Base-by-base conservation (phyloP, 495 filamentous ascomycete genomes). In the Penicillium diatomitis region DNA sequence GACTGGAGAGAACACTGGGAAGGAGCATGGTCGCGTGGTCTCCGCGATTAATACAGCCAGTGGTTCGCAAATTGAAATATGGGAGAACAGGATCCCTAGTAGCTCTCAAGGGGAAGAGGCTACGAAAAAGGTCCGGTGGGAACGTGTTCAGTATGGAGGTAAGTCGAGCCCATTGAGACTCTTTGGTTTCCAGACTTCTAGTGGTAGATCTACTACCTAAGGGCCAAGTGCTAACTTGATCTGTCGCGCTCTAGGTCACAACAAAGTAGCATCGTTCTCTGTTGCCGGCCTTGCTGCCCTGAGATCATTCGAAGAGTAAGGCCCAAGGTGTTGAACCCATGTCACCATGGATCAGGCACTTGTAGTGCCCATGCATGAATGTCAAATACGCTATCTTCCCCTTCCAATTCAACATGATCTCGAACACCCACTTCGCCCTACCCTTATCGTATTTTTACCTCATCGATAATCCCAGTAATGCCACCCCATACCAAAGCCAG, bases 251-350 rank as follows among this genome's bases (percentile, higher is more conserved):
- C 12, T 52, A 66, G 75, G 74, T 6, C 76, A 79, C 50, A 76
- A 79, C 47, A 59, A 66, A 28, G 70, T 79, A 27, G 72, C 74
- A 32, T 65, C 70, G 8, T 75, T 71, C 43, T 75, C 75, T 8
- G 66, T 67, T 8, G 78, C 87, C 8, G 61, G 75, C 7, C 58
- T 85, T 8, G 84, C 85, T 2, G 76, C 84, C 9, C 67, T 85
- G 59, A 72, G 83, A 46, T 75, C 82, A 1, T 89, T 89, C 55
- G 78, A 73, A 52, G 52, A 67, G 48, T 68, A 10, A 36, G 34
- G 10, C 1, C 34, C 34, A 36, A 20, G 20, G 34, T 36, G 34
- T 36, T 36, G 6, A 28, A 40, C 38, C 11, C 8, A 28, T 7
- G 7, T 3, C 10, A n/a, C 38, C 3, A 40, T 1, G 6, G 5